A percentile compares a stretch with the other conserved stretches of the same genome.
Conservation (phyloP, 129 eudicot species). For the Gnaphalium uliginosum region DNA sequence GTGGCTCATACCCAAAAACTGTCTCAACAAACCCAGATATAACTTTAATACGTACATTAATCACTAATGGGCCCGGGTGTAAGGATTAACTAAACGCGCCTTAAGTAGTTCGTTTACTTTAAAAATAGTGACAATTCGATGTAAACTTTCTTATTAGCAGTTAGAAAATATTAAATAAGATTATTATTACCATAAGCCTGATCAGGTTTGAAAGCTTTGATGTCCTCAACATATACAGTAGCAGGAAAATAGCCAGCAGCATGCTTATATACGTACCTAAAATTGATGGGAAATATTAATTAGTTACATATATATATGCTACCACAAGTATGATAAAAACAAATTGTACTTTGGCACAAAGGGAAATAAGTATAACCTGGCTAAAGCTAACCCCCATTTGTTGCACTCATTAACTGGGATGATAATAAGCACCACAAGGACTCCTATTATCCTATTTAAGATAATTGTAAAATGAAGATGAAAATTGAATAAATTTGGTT, state of each 20-base stretch:
- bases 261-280: slow-evolving; percentile 78
- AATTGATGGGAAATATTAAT: neutral
- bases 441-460: slow-evolving; percentile 55
- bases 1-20: slow-evolving; percentile 93
- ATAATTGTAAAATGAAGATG: neutral
- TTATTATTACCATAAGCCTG: slow-evolving; percentile 59
- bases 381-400: slow-evolving; percentile 60
- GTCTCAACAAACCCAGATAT: slow-evolving; percentile 18
- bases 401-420: slow-evolving; percentile 69
- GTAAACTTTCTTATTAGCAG: neutral
- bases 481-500: neutral
- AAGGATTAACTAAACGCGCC: too few relatives aligned
- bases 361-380: slow-evolving; percentile 54
- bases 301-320: neutral
- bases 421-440: slow-evolving; percentile 53
- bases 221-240: slow-evolving; percentile 72
- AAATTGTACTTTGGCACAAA: neutral
- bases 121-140: too few relatives aligned
- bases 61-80: neutral
- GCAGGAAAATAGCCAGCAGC: slow-evolving; percentile 85
- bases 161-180: neutral
- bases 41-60: neutral
- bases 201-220: slow-evolving; percentile 77
- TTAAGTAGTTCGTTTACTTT: too few relatives aligned
- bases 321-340: neutral